A percentile compares a stretch with the other conserved stretches of the same genome.
These are phyloP conservation scores for Colletotrichum paranaense DNA, from an alignment of 2,329 filamentous ascomycete genomes.

Conservation along the genomic window DNA sequence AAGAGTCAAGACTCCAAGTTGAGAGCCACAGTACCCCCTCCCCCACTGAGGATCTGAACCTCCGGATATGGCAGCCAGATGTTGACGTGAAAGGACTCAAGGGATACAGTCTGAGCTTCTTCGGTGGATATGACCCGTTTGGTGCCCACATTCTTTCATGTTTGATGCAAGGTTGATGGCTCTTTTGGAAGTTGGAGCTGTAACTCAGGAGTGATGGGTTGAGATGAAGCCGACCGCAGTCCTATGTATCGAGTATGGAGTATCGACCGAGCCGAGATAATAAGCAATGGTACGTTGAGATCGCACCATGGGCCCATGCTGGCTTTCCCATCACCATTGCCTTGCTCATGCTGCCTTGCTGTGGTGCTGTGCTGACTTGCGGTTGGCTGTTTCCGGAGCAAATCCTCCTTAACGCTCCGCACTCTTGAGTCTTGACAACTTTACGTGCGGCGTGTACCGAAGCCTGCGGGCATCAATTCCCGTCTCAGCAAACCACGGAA, in stretches of 20 bases:
- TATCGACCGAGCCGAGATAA: not conserved
- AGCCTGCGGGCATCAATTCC: slow-evolving; percentile 6
- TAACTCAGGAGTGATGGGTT: not conserved
- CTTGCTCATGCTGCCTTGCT: not conserved
- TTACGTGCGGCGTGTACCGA: not conserved
- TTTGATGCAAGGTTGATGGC: slow-evolving; percentile 16
- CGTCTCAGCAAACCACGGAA: not conserved
- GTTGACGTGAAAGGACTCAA: not conserved
- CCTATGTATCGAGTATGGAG: not conserved
- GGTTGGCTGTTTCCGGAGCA: slow-evolving; percentile 25
- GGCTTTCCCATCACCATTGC: not conserved
- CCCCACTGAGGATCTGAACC: slow-evolving; percentile 4
- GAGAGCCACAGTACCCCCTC: not conserved
- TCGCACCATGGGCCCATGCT: not conserved
- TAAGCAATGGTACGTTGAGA: not conserved
- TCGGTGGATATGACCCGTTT: slow-evolving; percentile 16
- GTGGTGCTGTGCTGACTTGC: not conserved
- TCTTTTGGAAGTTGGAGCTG: not conserved
- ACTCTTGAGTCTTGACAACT: slow-evolving; percentile 9
- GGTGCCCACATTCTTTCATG: not conserved
- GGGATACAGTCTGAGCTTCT: slow-evolving; percentile 18
- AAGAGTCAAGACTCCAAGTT: not conserved
- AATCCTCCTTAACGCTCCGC: slow-evolving; percentile 26
- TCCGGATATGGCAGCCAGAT: slow-evolving; percentile 2
- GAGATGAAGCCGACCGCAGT: not conserved